Percentiles rank a stretch among this genome's conserved stretches.
Conservation (phyloP, 345 rosid genomes). For the Gossypium stocksii region DNA sequence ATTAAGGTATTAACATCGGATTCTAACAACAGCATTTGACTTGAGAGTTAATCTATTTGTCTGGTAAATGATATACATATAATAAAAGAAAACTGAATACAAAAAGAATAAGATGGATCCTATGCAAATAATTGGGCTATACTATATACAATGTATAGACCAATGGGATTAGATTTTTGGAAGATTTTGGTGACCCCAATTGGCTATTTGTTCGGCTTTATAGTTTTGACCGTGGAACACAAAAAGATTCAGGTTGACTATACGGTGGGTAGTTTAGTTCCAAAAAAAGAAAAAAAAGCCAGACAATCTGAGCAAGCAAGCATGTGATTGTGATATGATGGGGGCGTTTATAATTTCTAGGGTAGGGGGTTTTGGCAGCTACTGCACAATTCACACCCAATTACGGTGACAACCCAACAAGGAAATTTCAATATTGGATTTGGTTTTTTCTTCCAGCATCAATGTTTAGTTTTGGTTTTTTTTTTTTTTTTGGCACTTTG, state of each 20-base stretch:
- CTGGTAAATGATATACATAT: background rate
- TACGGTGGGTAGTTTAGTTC: background rate
- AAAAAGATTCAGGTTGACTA: background rate
- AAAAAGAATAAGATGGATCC: conserved; percentile 13
- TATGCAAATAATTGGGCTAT: conserved; percentile 3
- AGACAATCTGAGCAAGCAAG: conserved; percentile 20
- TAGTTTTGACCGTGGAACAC: background rate
- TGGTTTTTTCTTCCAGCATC: background rate
- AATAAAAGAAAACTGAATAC: background rate
- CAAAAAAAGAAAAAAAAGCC: background rate
- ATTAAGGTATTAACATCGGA: background rate
- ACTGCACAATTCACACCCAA: background rate
- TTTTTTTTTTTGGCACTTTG: background rate
- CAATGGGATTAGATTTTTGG: background rate
- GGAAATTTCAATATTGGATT: background rate
- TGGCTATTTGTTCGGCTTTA: background rate
- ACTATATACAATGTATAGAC: background rate
- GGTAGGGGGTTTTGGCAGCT: background rate
- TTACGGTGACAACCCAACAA: background rate
- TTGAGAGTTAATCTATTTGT: background rate
- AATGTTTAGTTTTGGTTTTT: background rate
- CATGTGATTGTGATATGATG: conserved; percentile 27
- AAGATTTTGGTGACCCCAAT: background rate
- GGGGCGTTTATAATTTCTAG: conserved; percentile 22
- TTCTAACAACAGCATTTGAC: background rate